Evolutionary conservation across 2,329 filamentous ascomycete genomes (phyloP).

Genomic region (Acrocalymma vagum): DNA sequence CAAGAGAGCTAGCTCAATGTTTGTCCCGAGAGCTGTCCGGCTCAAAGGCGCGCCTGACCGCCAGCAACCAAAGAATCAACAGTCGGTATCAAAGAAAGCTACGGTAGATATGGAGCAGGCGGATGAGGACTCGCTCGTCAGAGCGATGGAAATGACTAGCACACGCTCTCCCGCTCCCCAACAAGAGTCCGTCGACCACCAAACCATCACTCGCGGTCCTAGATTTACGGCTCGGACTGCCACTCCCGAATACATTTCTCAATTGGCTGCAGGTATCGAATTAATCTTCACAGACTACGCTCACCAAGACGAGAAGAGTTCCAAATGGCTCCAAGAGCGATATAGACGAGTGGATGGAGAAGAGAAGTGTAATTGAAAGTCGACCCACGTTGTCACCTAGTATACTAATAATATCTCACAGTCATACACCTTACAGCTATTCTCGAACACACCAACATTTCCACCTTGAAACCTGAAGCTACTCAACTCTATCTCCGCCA

Average conservation of each 20-base stretch:
- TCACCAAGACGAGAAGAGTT: constrained; percentile 34
- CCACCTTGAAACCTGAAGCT: constrained; percentile 39
- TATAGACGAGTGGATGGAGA: constrained; percentile 33
- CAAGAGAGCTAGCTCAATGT: constrained; percentile 27
- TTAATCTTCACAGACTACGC: constrained; percentile 47
- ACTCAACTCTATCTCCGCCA: constrained; percentile 37
- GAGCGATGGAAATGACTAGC: constrained; percentile 32
- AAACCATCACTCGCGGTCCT: constrained; percentile 21
- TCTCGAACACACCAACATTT: constrained; percentile 37
- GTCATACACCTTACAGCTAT: constrained; percentile 43
- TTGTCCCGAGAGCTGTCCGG: constrained; percentile 41
- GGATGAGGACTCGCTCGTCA: constrained; percentile 30
- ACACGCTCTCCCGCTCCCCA: constrained; percentile 25
- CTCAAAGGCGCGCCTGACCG: constrained; percentile 39
- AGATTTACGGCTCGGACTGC: constrained; percentile 27
- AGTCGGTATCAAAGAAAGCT: constrained; percentile 3
- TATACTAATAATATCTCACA: constrained; percentile 13
- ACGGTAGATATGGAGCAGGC: constrained; percentile 9
- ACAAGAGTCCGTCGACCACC: constrained; percentile 14
- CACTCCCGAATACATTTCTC: constrained; percentile 36
- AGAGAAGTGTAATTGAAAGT: constrained; percentile 29
- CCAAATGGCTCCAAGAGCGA: constrained; percentile 34
- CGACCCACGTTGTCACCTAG: not conserved
- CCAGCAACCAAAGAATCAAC: constrained; percentile 16
- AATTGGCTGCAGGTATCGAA: constrained; percentile 40